Evolutionary conservation across 441 rosid genomes (phyloP), one percentile per base, ranked within the genome.

Genomic region (Melastoma candidum): DNA sequence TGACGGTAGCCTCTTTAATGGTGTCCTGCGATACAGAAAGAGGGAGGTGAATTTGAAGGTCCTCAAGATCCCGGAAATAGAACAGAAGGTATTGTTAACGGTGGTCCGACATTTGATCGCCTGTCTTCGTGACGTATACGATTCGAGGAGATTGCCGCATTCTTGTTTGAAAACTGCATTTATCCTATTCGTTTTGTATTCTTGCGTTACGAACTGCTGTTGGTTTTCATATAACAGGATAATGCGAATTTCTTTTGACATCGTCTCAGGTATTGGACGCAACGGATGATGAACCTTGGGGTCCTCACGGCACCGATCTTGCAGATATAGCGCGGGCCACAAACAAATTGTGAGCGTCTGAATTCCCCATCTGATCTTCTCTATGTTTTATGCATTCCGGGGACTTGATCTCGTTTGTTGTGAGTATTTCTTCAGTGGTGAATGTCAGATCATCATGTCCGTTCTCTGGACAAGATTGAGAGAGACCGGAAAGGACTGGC

Each of bases 21-120:
- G 13, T 57, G 49, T 48, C 48, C 17, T 27, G 45, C 59, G 67
- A 0, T 53, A 49, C 83, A 92, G 97, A 73, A 92, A 92, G 81
- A 72, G 97, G 66, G 98, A 93, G 81, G 97, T 93, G 58, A 93
- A 93, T 81, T 87, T 93, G 60, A 88, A 86, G 82, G 97, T 93
- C 53, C 58, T 88, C 70, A 85, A 93, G 84, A 92, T 93, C 57
- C 98, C 98, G 0, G 97, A 88, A 77, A 93, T 93, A 56, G 97
- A 93, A 68, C 98, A 88, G 73, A 93, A 86, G 97, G 98, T 88
- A 59, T 29, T 36, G 8, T 36, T 3, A 46, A 26, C 14, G 22
- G 41, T 36, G 41, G 8, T 1, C 6, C 8, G 41, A 36, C 41
- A 36, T 4, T 36, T 3, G 36, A 29, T 17, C 22, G 22, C 5